Base-by-base conservation (phyloP, 768 basidiomycete genomes). In the Cubamyces sp. region DNA sequence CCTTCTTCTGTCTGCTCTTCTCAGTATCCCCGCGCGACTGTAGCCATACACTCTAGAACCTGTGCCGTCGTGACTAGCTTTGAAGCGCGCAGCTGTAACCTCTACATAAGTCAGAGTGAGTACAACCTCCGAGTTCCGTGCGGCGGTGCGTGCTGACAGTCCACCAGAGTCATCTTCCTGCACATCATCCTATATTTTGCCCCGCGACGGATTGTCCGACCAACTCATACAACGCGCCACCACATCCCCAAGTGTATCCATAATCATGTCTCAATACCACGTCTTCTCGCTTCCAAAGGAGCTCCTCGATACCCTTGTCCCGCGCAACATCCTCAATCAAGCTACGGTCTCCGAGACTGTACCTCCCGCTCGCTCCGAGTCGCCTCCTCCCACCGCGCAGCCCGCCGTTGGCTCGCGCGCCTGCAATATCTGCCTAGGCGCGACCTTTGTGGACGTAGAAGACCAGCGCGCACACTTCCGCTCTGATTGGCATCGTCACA, bases 401-500 rank as follows among this genome's bases (percentile, higher is more conserved):
- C 52, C 63, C 0, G 43, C 77, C 25, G 69, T 76, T 16, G 80
- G 81, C 34, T 78, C 83, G 39, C 78, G 85, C 58, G 78, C 86
- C 0, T 94, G 92, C 71, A 89, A 84, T 54, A 76, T 93, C 52
- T 94, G 92, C 68, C 79, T 86, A 18, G 90, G 87, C 5, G 81
- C 83, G 3, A 68, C 75, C 0, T 98, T 98, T 65, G 66, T 77
- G 14, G 87, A 88, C 60, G 82, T 98, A 6, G 86, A 90, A 37
- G 91, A 90, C 61, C 94, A 98, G 68, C 82, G 95, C 53, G 73
- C 77, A 1, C 96, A 98, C 75, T 97, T 92, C 73, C 86, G 87
- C 67, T 92, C 92, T 11, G 96, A 99, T 74, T 98, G 96, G 97
- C 96, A 99, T 81, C 85, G 95, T 60, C 98, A 96, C 77, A 98